phyloP scores from a whole-genome alignment of 176 grass and related monocot genomes.

The Paspalum notatum region DNA sequence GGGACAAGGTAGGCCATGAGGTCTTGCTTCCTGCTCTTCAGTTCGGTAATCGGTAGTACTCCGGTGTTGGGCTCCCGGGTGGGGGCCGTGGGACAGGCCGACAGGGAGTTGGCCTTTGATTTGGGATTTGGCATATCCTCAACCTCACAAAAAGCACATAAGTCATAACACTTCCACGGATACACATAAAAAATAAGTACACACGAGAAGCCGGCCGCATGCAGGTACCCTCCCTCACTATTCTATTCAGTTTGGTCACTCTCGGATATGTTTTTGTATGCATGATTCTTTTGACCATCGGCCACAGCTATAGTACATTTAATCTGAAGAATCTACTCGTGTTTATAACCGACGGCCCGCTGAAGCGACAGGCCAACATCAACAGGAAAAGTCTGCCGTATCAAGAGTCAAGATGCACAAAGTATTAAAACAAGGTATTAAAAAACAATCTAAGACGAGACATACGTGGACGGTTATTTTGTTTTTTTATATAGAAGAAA shows the following conservation, averaged over 20 bases:
- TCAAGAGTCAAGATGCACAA: background rate
- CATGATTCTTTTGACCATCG: background rate
- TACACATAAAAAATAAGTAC: constrained; percentile 6
- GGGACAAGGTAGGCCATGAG: background rate
- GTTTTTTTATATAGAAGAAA: too few relatives aligned
- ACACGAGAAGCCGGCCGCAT: background rate
- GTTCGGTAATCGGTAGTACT: background rate
- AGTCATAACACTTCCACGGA: background rate
- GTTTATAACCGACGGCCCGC: background rate
- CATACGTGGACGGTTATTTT: too few relatives aligned
- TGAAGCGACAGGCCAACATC: background rate
- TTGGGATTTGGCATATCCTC: constrained; percentile 30
- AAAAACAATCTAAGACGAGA: too few relatives aligned
- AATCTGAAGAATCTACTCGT: background rate
- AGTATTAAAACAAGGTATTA: background rate
- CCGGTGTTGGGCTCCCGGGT: background rate
- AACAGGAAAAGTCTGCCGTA: background rate
- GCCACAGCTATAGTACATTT: background rate
- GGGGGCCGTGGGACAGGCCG: constrained; percentile 23
- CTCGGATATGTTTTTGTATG: background rate
- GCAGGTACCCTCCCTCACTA: background rate
- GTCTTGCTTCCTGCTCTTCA: background rate
- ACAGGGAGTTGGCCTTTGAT: constrained; percentile 2
- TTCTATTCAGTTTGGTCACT: background rate
- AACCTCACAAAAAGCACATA: background rate